Percentiles rank a stretch among this genome's conserved stretches.
These are phyloP conservation scores for Phytophthora ramorum DNA, from an alignment of 352 stramenopile genomes.

Conservation along the genomic window DNA sequence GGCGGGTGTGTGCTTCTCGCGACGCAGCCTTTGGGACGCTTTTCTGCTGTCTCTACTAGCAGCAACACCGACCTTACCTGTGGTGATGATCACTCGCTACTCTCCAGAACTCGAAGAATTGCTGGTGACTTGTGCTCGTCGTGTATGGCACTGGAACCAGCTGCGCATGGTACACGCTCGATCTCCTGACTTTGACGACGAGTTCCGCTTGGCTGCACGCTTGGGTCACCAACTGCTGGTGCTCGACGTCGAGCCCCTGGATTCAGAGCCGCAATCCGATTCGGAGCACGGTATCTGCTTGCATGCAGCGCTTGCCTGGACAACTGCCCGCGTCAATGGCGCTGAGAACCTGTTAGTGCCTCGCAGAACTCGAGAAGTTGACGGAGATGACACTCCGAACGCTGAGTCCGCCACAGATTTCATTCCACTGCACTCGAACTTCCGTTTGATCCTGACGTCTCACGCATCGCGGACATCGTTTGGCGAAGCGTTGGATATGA, in stretches of 20 bases:
- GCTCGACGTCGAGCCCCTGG: slow-evolving; percentile 56
- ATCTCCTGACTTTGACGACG: slow-evolving; percentile 41
- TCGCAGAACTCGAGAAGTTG: not conserved
- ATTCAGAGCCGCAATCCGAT: slow-evolving; percentile 28
- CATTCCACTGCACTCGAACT: slow-evolving; percentile 44
- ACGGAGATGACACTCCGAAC: not conserved
- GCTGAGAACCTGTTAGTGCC: slow-evolving; percentile 33
- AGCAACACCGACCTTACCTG: slow-evolving; percentile 28
- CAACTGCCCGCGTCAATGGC: slow-evolving; percentile 25
- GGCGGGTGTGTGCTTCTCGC: slow-evolving; percentile 48
- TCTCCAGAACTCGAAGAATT: slow-evolving; percentile 48
- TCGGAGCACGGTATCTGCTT: slow-evolving; percentile 16
- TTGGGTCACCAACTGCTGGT: slow-evolving; percentile 66
- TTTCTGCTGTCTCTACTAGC: slow-evolving; percentile 45
- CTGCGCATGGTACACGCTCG: slow-evolving; percentile 51
- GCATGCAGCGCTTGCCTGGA: slow-evolving; percentile 44
- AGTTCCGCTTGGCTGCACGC: slow-evolving; percentile 41
- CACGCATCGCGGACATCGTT: slow-evolving; percentile 38
- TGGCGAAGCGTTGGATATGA: slow-evolving; percentile 42
- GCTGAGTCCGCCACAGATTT: not conserved
- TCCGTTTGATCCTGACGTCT: slow-evolving; percentile 57
- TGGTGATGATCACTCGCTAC: slow-evolving; percentile 56
- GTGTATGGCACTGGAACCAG: slow-evolving; percentile 52
- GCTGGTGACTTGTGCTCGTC: slow-evolving; percentile 45
- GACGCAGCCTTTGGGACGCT: slow-evolving; percentile 49